These are phyloP conservation scores for Aspergillus aculeatus DNA, from an alignment of 2,329 filamentous ascomycete genomes.

Conservation along the genomic window DNA sequence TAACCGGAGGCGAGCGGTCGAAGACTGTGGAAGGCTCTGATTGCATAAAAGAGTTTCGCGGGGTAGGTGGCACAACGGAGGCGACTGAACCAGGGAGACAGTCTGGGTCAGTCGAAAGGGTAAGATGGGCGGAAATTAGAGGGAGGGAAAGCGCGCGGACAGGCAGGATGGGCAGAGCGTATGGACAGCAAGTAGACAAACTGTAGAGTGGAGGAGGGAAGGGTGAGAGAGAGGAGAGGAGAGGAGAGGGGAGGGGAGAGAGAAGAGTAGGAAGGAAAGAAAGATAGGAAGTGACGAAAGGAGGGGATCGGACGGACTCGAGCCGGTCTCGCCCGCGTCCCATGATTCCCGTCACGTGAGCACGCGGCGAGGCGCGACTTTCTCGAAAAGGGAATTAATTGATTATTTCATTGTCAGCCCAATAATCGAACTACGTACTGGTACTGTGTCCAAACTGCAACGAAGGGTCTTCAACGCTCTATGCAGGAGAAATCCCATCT, in stretches of 20 bases:
- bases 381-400: background rate
- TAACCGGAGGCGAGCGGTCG: constrained; percentile 45
- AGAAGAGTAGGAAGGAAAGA: background rate
- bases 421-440: too few species aligned
- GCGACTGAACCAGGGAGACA: constrained; percentile 56
- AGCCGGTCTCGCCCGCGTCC: constrained; percentile 1
- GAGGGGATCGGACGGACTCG: constrained; percentile 4
- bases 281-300: constrained; percentile 10
- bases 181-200: background rate
- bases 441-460: too few species aligned
- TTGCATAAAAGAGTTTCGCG: constrained; percentile 62
- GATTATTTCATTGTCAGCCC: background rate
- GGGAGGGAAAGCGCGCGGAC: constrained; percentile 7
- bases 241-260: background rate
- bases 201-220: background rate
- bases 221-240: constrained; percentile 8
- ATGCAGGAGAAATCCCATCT: too few species aligned
- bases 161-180: background rate
- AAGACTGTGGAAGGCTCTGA: constrained; percentile 55
- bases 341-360: constrained; percentile 22
- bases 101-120: constrained; percentile 51
- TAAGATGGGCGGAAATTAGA: background rate
- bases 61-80: constrained; percentile 29
- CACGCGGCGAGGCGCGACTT: constrained; percentile 19
- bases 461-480: too few species aligned